Evolutionary conservation across 2,329 filamentous ascomycete genomes (phyloP).

Genomic region (Fusarium nurragi): DNA sequence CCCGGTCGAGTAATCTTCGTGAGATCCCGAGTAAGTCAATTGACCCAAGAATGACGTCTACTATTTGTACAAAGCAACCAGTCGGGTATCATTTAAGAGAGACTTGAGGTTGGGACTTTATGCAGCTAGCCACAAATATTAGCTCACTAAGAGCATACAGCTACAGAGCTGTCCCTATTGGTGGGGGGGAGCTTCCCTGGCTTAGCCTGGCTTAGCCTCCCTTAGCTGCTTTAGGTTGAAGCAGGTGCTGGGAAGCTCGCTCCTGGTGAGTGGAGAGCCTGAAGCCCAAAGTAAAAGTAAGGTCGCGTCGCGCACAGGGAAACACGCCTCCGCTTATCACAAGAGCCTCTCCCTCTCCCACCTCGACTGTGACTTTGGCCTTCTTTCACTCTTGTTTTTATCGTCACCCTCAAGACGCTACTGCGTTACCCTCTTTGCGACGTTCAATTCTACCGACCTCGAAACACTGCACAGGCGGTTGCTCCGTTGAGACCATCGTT

Average conservation of each 20-base stretch:
- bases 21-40: not conserved
- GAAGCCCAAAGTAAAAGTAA: slow-evolving; percentile 22
- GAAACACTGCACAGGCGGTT: not conserved
- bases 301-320: slow-evolving; percentile 43
- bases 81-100: not conserved
- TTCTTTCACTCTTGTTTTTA: slow-evolving; percentile 19
- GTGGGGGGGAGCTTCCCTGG: slow-evolving; percentile 14
- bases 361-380: slow-evolving; percentile 9
- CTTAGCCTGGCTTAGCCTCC: not conserved
- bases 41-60: slow-evolving; percentile 22
- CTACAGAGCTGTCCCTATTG: slow-evolving; percentile 9
- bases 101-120: slow-evolving; percentile 12
- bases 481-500: slow-evolving; percentile 8
- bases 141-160: slow-evolving; percentile 22
- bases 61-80: not conserved
- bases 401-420: slow-evolving; percentile 14
- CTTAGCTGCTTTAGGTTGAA: not conserved
- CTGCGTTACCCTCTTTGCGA: slow-evolving; percentile 12
- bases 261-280: slow-evolving; percentile 23
- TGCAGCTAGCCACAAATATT: slow-evolving; percentile 20
- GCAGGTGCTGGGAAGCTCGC: slow-evolving; percentile 1
- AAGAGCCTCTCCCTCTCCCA: slow-evolving; percentile 35
- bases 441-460: slow-evolving; percentile 12
- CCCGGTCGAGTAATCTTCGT: not conserved
- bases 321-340: slow-evolving; percentile 41